Base-by-base conservation (phyloP, 768 basidiomycete genomes). In the Suillus subaureus region DNA sequence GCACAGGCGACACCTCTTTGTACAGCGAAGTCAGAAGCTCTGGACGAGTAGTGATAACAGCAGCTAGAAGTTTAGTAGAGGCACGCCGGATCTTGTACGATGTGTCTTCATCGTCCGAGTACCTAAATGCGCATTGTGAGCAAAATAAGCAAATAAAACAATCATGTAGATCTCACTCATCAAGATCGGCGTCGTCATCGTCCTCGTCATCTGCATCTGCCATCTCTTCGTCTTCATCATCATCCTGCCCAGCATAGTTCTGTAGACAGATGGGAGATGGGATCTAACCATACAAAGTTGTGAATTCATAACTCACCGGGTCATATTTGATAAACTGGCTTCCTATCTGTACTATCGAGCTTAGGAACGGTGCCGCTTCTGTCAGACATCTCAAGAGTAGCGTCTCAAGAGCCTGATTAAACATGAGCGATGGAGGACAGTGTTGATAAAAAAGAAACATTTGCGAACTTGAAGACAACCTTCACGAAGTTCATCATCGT, bases 71-170 rank as follows among this genome's bases (percentile, higher is more conserved):
- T 75, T 98, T 98, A 21, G 96, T 94, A 8, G 97, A 91, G 8
- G 94, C 90, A 54, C 97, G 89, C 68, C 97, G 91, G 64, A 97
- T 94, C 78, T 98, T 98, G 86, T 97, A 99, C 0, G 97, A 98
- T 13, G 92, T 93, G 73, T 99, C 97, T 76, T 99, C 97, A 65
- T 99, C 97, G 70, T 99, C 97, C 7, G 94, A 95, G 76, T 97
- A 98, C 68, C 94, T 96, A 69, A 33, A 12, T 61, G 43, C 31
- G 37, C 15, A 54, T 67, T 52, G 58, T 16, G 61, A 68, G 31
- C 11, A 3, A 39, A 43, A 43, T 63, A 15, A 60, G 23, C 9
- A 33, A 26, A 13, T 5, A 43, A 0, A 11, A 42, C 2, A 12
- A 66, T 23, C 21, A 3, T 31, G 69, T 47, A 39, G 21, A 15